A percentile compares a stretch with the other conserved stretches of the same genome.
These are phyloP conservation scores for Ascochyta fabae DNA, from an alignment of 2,329 filamentous ascomycete genomes.

Conservation along the genomic window DNA sequence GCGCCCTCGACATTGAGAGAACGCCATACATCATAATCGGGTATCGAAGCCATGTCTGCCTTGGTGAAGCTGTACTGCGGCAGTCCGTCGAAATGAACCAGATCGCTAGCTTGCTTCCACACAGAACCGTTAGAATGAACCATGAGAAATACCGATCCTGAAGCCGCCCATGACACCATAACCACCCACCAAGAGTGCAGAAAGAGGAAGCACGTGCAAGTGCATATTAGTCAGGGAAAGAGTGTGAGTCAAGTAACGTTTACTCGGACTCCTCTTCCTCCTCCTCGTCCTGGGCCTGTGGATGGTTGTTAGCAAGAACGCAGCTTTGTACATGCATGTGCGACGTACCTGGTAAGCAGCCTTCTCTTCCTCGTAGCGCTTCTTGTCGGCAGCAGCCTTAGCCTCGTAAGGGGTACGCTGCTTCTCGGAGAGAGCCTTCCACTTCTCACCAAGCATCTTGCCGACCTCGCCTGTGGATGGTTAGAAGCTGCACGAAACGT, in stretches of 20 bases:
- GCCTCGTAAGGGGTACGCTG: slow-evolving; percentile 93
- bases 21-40: slow-evolving; percentile 45
- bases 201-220: slow-evolving; percentile 21
- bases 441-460: slow-evolving; percentile 97
- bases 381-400: slow-evolving; percentile 97
- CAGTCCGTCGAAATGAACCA: slow-evolving; percentile 30
- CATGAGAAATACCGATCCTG: slow-evolving; percentile 34
- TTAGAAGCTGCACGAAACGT: slow-evolving; percentile 22
- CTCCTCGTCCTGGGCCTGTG: slow-evolving; percentile 35
- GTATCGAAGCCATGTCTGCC: slow-evolving; percentile 27
- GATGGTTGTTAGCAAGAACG: slow-evolving; percentile 19
- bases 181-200: slow-evolving; percentile 26
- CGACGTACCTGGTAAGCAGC: slow-evolving; percentile 64
- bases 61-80: slow-evolving; percentile 37
- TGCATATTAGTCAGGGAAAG: slow-evolving; percentile 17
- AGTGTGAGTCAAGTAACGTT: slow-evolving; percentile 14
- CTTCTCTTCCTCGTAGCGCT: slow-evolving; percentile 99
- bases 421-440: slow-evolving; percentile 95
- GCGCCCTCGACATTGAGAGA: slow-evolving; percentile 30
- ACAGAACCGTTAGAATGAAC: slow-evolving; percentile 35
- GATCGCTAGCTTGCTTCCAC: slow-evolving; percentile 35
- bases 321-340: not conserved
- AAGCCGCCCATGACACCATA: slow-evolving; percentile 33
- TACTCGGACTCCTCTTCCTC: slow-evolving; percentile 53
- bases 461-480: slow-evolving; percentile 80